phyloP scores from a whole-genome alignment of 75 land plant species.

The Azolla pinnata region DNA sequence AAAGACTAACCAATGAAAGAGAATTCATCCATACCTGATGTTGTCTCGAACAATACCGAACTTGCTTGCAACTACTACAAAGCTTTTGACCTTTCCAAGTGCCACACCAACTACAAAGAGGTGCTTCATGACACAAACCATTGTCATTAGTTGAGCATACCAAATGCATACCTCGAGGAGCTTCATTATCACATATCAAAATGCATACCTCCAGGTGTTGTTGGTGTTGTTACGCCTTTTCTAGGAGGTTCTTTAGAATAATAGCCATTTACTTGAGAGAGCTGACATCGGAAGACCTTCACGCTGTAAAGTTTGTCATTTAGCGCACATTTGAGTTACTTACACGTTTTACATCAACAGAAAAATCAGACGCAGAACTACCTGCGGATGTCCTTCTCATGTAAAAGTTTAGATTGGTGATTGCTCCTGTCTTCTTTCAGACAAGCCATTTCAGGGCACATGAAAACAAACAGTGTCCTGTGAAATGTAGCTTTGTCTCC shows the following conservation, averaged over 20 bases:
- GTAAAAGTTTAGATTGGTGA: constrained; percentile 35
- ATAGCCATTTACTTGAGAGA: constrained; percentile 51
- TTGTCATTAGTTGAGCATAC: background rate
- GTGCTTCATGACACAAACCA: constrained; percentile 20
- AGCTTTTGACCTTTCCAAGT: constrained; percentile 83
- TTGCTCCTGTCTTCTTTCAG: constrained; percentile 66
- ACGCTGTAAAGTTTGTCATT: constrained; percentile 40
- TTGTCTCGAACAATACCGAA: constrained; percentile 56
- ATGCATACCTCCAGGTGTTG: background rate
- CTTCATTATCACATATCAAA: background rate
- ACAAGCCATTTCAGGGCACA: constrained; percentile 75
- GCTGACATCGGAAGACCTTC: constrained; percentile 87
- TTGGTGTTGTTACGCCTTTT: constrained; percentile 28
- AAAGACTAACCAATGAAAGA: background rate
- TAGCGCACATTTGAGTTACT: too few species aligned
- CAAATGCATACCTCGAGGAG: background rate
- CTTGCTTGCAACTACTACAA: constrained; percentile 60
- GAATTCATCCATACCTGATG: constrained; percentile 55
- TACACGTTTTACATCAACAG: background rate
- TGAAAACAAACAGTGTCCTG: constrained; percentile 65
- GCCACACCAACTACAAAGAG: constrained; percentile 85
- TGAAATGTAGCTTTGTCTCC: constrained; percentile 57
- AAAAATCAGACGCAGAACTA: too few species aligned
- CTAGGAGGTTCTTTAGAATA: constrained; percentile 62
- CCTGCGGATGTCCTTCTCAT: constrained; percentile 38